phyloP scores from a whole-genome alignment of 768 basidiomycete genomes.

The Gautieria morchelliformis region DNA sequence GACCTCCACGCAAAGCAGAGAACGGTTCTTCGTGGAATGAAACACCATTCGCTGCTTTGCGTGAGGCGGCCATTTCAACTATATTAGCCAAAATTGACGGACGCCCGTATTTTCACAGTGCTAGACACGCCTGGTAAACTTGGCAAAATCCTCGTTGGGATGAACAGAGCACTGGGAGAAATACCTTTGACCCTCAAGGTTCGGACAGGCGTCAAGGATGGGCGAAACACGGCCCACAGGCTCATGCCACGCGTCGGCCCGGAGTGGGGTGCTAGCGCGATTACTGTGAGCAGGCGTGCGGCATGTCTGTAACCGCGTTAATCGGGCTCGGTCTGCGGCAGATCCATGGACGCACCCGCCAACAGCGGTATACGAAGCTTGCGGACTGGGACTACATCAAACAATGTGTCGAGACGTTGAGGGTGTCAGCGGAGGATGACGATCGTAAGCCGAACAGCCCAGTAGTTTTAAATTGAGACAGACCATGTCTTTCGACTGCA shows the following conservation, averaged over 20 bases:
- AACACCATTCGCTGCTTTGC: too few relatives aligned
- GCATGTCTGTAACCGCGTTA: constrained; percentile 33
- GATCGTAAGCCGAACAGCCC: constrained; percentile 38
- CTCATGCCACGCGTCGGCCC: constrained; percentile 68
- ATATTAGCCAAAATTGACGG: background rate
- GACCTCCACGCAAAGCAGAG: too few relatives aligned
- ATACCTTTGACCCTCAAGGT: constrained; percentile 87
- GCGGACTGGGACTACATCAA: constrained; percentile 96
- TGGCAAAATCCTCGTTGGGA: constrained; percentile 80
- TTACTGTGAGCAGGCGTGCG: constrained; percentile 32
- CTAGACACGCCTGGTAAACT: constrained; percentile 76
- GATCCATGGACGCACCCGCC: constrained; percentile 93
- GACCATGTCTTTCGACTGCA: constrained; percentile 18
- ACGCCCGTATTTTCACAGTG: background rate
- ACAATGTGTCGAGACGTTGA: constrained; percentile 73
- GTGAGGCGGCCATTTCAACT: too few relatives aligned
- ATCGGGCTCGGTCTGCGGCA: constrained; percentile 23
- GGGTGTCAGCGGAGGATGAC: constrained; percentile 59
- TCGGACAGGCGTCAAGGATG: constrained; percentile 89
- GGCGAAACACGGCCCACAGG: constrained; percentile 79
- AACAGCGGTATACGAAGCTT: constrained; percentile 86
- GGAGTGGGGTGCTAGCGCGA: constrained; percentile 44
- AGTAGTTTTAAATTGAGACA: background rate
- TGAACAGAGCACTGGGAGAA: constrained; percentile 84
- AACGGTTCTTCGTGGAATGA: too few relatives aligned